Base-by-base conservation (phyloP, 1,284 basidiomycete genomes). In the Trichosporon sp. region DNA sequence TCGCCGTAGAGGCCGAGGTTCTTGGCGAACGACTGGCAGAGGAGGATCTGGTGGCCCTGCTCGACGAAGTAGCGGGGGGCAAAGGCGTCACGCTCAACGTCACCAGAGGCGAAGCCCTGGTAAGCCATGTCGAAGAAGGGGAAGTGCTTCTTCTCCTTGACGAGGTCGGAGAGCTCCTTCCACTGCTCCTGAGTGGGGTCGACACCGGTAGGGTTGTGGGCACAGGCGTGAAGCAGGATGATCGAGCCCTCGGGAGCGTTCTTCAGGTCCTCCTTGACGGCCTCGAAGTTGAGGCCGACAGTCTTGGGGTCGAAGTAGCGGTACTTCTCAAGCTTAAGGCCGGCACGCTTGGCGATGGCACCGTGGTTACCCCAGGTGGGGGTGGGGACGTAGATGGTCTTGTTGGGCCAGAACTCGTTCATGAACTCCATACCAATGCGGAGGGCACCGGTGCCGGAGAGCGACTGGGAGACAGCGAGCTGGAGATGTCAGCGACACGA, bases 351-450 rank as follows among this genome's bases (percentile, higher is more conserved):
- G 68, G 71, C 73, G 90, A 94, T 78, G 89, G 88, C 87, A 59
- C 91, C 92, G 85, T 99, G 96, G 86, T 98, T 98, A 63, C 96
- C 96, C 97, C 96, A 99, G 12, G 96, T 93, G 19, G 97, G 97
- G 14, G 88, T 87, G 43, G 96, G 97, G 67, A 99, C 88, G 86
- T 97, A 98, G 82, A 99, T 92, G 66, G 88, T 86, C 86, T 96
- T 98, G 70, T 90, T 84, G 78, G 92, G 88, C 26, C 93, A 92
- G 85, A 96, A 98, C 59, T 91, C 90, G 32, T 76, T 72, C 68
- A 99, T 85, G 88, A 99, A 99, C 59, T 92, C 93, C 79, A 92
- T 95, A 71, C 94, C 96, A 85, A 99, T 95, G 75, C 97, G 90
- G 73, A 99, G 91, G 35, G 96, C 97, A 79, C 96, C 96, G 21